Percentiles rank a stretch among this genome's conserved stretches.
Conservation (phyloP, 495 filamentous ascomycete species). For the Neurospora sp. region DNA sequence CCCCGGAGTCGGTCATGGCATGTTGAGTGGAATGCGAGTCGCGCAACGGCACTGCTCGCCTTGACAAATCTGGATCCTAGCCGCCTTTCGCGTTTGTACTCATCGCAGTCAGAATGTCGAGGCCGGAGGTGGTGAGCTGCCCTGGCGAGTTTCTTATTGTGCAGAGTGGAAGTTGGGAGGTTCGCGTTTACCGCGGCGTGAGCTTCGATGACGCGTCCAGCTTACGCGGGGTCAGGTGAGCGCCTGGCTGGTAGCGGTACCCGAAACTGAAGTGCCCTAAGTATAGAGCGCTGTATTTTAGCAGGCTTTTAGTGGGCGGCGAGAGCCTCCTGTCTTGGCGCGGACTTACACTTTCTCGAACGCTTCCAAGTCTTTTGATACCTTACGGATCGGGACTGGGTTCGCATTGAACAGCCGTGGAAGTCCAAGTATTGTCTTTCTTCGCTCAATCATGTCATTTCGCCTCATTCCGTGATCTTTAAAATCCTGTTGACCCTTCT, state of each 20-base stretch:
- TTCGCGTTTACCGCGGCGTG: not conserved
- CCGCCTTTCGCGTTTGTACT: not conserved
- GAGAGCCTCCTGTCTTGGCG: not conserved
- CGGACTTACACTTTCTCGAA: not conserved
- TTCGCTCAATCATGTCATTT: too few species aligned
- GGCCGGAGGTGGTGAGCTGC: not conserved
- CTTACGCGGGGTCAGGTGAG: not conserved
- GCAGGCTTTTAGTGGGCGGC: not conserved
- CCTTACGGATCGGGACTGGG: too few species aligned
- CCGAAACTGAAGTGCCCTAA: not conserved
- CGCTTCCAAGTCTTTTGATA: too few species aligned
- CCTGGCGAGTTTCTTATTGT: not conserved
- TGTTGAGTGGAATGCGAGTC: conserved; percentile 8
- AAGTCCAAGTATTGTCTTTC: too few species aligned
- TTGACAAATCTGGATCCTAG: not conserved
- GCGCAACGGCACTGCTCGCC: too few species aligned
- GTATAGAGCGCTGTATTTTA: not conserved
- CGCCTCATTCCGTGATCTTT: too few species aligned
- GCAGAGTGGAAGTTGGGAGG: not conserved
- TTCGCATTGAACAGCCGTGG: too few species aligned
- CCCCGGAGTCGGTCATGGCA: conserved; percentile 42
- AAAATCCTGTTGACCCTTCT: too few species aligned
- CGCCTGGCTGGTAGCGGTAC: not conserved
- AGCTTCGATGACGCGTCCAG: not conserved
- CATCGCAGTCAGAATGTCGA: not conserved